These are phyloP conservation scores for Kluyveromyces aestuarii DNA, from an alignment of 805 yeast genomes.

Conservation along the genomic window DNA sequence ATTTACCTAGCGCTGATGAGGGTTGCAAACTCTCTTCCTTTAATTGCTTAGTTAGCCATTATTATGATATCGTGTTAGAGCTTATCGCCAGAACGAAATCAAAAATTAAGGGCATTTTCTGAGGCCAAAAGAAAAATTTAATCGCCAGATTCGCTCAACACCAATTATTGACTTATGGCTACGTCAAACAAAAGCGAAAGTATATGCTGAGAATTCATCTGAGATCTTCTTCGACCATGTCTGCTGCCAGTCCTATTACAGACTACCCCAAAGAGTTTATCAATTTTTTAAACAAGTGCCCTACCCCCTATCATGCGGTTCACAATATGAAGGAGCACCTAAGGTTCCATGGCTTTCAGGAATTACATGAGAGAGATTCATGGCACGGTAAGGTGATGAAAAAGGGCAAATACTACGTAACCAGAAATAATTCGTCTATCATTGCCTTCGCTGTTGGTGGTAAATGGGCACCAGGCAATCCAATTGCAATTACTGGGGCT, in stretches of 20 bases:
- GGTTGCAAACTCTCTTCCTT: too few species aligned
- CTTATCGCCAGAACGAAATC: too few species aligned
- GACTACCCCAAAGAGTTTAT: slow-evolving; percentile 47
- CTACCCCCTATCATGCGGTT: slow-evolving; percentile 93
- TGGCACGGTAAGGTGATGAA: slow-evolving; percentile 54
- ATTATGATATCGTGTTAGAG: too few species aligned
- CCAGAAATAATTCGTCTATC: slow-evolving; percentile 82
- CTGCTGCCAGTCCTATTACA: slow-evolving; percentile 3
- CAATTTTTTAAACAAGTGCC: slow-evolving; percentile 71
- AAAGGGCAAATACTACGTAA: slow-evolving; percentile 70
- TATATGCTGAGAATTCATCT: slow-evolving; percentile 23
- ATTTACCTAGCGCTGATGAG: too few species aligned
- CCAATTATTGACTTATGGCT: too few species aligned
- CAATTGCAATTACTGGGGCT: slow-evolving; percentile 86
- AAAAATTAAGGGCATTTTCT: too few species aligned
- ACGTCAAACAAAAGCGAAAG: background rate
- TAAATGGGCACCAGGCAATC: slow-evolving; percentile 64
- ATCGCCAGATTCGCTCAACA: too few species aligned
- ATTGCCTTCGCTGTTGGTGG: slow-evolving; percentile 81
- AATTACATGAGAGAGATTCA: slow-evolving; percentile 56
- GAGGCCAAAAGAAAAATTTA: too few species aligned
- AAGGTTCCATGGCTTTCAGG: slow-evolving; percentile 55
- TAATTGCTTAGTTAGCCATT: too few species aligned
- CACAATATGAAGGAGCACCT: slow-evolving; percentile 50
- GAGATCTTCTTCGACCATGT: slow-evolving; percentile 17